These are phyloP conservation scores for Leishmania mexicana DNA, from an alignment of 208 protist genomes.

Conservation along the genomic window DNA sequence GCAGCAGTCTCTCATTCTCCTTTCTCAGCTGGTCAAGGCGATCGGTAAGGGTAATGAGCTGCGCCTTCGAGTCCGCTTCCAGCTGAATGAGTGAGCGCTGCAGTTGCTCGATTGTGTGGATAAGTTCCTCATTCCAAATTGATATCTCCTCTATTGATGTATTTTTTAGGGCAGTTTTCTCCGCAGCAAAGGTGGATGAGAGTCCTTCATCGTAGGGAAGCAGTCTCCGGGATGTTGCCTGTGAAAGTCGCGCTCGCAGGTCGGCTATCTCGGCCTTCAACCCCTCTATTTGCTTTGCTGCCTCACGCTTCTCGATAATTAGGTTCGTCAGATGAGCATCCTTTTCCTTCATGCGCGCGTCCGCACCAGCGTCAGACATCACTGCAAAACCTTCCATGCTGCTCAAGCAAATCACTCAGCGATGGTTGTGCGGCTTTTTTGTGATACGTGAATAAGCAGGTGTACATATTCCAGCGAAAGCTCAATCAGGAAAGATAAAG, in stretches of 20 bases:
- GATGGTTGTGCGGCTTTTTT: neutral
- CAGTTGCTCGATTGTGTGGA: slow-evolving; percentile 60
- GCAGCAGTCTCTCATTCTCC: slow-evolving; percentile 36
- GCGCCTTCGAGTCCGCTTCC: slow-evolving; percentile 54
- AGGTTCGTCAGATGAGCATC: slow-evolving; percentile 44
- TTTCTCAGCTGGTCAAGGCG: slow-evolving; percentile 38
- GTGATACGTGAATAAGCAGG: neutral
- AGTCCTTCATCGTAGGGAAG: neutral
- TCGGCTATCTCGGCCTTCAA: slow-evolving; percentile 41
- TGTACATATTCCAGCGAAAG: neutral
- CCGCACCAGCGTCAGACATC: slow-evolving; percentile 1
- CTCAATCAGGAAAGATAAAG: neutral
- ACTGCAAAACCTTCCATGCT: slow-evolving; percentile 9
- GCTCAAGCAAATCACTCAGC: slow-evolving; percentile 1
- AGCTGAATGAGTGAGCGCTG: slow-evolving; percentile 55
- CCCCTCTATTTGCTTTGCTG: slow-evolving; percentile 39
- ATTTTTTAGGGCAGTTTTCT: slow-evolving; percentile 17
- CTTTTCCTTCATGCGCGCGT: slow-evolving; percentile 16
- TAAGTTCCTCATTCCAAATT: slow-evolving; percentile 68
- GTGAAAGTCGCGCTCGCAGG: slow-evolving; percentile 28
- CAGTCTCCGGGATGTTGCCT: slow-evolving; percentile 5
- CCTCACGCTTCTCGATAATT: slow-evolving; percentile 39
- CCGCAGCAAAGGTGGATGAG: neutral
- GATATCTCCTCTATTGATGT: slow-evolving; percentile 42
- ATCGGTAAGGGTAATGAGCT: slow-evolving; percentile 52